Percentiles rank a stretch among this genome's conserved stretches.
These are phyloP conservation scores for Fragilariopsis cylindrus DNA, from an alignment of 108 stramenopile species.

Conservation along the genomic window DNA sequence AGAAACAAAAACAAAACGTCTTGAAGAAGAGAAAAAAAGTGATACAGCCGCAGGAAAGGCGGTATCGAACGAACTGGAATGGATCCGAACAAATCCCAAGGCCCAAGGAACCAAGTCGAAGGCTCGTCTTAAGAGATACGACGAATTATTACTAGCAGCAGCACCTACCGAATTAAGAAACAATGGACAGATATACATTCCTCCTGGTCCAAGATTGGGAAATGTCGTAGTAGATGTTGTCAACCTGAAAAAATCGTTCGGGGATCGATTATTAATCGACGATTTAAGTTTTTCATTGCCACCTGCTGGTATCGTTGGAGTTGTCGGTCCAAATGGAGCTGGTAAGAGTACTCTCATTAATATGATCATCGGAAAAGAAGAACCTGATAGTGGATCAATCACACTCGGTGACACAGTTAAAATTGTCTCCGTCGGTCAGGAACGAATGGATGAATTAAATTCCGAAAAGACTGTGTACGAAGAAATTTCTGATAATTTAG, in stretches of 20 bases:
- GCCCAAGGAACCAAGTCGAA: conserved; percentile 90
- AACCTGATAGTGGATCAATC: conserved; percentile 79
- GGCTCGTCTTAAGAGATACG: conserved; percentile 89
- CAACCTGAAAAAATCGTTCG: conserved; percentile 75
- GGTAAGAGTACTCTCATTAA: conserved; percentile 91
- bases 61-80: conserved; percentile 84
- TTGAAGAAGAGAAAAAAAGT: conserved; percentile 84
- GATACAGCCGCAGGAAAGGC: conserved; percentile 82
- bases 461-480: conserved; percentile 88
- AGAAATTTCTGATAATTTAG: conserved; percentile 78
- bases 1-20: conserved; percentile 83
- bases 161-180: conserved; percentile 73
- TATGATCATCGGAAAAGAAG: conserved; percentile 83
- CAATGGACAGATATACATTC: conserved; percentile 92
- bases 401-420: conserved; percentile 88
- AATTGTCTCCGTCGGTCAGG: conserved; percentile 91
- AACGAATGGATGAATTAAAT: conserved; percentile 88
- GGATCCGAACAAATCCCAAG: conserved; percentile 90
- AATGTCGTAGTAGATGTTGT: conserved; percentile 83
- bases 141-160: conserved; percentile 82
- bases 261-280: conserved; percentile 83
- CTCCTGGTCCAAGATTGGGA: conserved; percentile 91
- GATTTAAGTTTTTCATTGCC: conserved; percentile 86
- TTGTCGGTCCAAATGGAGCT: conserved; percentile 83
- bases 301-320: conserved; percentile 89